Evolutionary conservation across 1,139 yeast species (phyloP).

Genomic region (Pichia sp.): DNA sequence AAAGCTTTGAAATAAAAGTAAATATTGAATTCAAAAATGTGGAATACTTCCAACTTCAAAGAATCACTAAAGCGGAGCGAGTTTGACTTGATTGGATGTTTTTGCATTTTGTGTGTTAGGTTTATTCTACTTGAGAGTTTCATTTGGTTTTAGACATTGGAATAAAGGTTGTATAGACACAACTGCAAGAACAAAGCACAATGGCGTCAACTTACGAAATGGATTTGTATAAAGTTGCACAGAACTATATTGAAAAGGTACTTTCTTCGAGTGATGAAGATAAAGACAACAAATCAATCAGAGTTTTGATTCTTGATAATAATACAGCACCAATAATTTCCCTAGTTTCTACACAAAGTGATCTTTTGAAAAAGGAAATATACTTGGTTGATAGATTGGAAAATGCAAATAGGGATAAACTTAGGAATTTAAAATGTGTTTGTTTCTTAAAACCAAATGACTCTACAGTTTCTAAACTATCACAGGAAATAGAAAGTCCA

Average conservation of each 20-base stretch:
- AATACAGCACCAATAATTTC: slow-evolving; percentile 79
- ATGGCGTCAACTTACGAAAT: slow-evolving; percentile 25
- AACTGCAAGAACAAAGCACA: background rate
- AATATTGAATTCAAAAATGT: background rate
- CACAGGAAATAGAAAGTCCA: slow-evolving; percentile 67
- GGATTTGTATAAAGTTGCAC: slow-evolving; percentile 49
- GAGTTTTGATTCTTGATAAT: slow-evolving; percentile 71
- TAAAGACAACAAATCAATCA: slow-evolving; percentile 31
- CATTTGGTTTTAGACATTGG: background rate
- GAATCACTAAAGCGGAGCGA: background rate
- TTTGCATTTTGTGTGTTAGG: background rate
- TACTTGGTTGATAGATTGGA: slow-evolving; percentile 70
- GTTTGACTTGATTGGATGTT: background rate
- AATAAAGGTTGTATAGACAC: background rate
- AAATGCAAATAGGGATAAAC: slow-evolving; percentile 57
- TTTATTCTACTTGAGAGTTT: background rate
- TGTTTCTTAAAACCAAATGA: slow-evolving; percentile 65
- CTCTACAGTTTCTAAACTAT: slow-evolving; percentile 40
- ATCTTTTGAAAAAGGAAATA: slow-evolving; percentile 71
- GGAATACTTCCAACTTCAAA: background rate
- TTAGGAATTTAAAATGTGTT: slow-evolving; percentile 81
- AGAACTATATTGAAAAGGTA: slow-evolving; percentile 43
- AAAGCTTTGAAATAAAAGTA: background rate
- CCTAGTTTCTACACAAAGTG: slow-evolving; percentile 81
- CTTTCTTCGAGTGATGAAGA: slow-evolving; percentile 28